A percentile compares a stretch with the other conserved stretches of the same genome.
phyloP scores from a whole-genome alignment of 306 rosid genomes.

The Arachis hypogaea region DNA sequence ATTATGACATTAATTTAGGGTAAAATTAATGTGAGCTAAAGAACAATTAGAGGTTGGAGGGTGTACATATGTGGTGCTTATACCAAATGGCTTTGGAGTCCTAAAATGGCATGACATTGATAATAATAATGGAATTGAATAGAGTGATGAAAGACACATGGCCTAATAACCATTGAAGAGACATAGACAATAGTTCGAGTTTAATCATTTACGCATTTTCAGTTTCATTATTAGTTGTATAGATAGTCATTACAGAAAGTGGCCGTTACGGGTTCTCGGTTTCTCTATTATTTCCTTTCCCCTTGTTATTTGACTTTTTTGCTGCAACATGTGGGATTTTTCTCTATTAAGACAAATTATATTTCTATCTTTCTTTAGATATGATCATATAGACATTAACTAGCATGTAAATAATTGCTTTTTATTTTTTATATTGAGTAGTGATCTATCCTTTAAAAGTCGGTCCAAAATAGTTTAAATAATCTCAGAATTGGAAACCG shows the following conservation, averaged over 20 bases:
- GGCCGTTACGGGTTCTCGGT: background rate
- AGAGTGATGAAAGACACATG: slow-evolving; percentile 5
- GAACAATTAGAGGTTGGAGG: too few relatives aligned
- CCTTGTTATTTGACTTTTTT: background rate
- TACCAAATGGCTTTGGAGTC: background rate
- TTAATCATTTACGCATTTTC: slow-evolving; percentile 4
- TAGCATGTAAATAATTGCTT: too few relatives aligned
- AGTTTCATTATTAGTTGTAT: background rate
- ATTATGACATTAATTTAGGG: too few relatives aligned
- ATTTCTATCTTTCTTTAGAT: too few relatives aligned
- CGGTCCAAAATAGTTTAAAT: too few relatives aligned
- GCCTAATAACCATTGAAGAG: background rate
- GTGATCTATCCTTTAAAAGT: too few relatives aligned
- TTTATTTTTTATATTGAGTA: too few relatives aligned
- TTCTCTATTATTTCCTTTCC: background rate
- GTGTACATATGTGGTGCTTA: too few relatives aligned
- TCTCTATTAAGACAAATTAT: background rate
- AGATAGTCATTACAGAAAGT: background rate
- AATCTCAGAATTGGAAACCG: too few relatives aligned
- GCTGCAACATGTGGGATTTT: background rate
- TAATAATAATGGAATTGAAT: background rate
- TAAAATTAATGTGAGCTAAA: too few relatives aligned
- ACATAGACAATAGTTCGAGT: slow-evolving; percentile 8
- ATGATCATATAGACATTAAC: too few relatives aligned
- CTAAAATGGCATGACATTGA: background rate